Percentiles rank a stretch among this genome's conserved stretches.
Conservation (phyloP, 2,329 filamentous ascomycete species). For the Cladosporium colombiae region DNA sequence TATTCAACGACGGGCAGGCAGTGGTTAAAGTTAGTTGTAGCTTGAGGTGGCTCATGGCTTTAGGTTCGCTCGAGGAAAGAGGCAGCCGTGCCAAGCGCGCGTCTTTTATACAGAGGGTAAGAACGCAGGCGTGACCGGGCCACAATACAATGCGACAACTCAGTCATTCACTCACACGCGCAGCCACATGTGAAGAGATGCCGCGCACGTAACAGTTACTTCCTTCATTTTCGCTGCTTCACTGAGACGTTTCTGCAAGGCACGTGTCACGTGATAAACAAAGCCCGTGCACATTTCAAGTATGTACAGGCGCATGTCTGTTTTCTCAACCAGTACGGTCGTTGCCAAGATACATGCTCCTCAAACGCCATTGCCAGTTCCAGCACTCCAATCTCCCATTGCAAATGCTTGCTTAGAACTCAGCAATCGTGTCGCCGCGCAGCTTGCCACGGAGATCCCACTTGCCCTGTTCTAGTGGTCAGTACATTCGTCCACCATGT, state of each 20-base stretch:
- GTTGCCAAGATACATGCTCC: slow-evolving; percentile 6
- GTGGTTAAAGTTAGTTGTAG: not conserved
- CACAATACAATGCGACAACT: not conserved
- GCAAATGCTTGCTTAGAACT: slow-evolving; percentile 61
- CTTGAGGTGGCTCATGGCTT: slow-evolving; percentile 2
- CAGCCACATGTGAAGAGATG: not conserved
- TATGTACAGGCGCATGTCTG: slow-evolving; percentile 18
- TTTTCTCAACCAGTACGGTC: not conserved
- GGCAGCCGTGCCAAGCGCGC: slow-evolving; percentile 1
- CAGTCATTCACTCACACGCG: not conserved
- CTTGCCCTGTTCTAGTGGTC: slow-evolving; percentile 66
- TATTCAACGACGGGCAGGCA: not conserved
- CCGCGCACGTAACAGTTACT: not conserved
- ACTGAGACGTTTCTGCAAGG: not conserved
- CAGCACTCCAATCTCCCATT: not conserved
- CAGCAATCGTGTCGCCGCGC: slow-evolving; percentile 77
- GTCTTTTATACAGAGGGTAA: not conserved
- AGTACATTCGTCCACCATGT: not conserved
- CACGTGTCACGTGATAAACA: slow-evolving; percentile 16
- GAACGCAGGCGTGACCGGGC: not conserved
- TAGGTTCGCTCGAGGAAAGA: not conserved
- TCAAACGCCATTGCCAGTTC: slow-evolving; percentile 5
- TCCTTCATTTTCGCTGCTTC: not conserved
- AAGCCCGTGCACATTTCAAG: slow-evolving; percentile 15
- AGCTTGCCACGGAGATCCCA: slow-evolving; percentile 84